Evolutionary conservation across 2,329 filamentous ascomycete species (phyloP).

Genomic region (Pseudogymnoascus sp.): DNA sequence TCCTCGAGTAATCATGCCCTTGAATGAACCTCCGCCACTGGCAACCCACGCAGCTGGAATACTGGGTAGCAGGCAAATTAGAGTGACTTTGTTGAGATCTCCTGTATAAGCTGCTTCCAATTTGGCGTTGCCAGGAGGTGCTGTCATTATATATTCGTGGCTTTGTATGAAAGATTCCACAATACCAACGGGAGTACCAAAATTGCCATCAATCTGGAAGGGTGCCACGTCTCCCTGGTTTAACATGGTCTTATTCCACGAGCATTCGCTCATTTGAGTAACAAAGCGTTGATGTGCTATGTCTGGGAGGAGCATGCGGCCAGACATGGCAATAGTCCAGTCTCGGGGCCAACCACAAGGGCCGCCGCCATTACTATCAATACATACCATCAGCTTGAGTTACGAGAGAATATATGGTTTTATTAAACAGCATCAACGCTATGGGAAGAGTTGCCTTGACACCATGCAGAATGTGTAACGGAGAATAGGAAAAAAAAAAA

Average conservation of each 20-base stretch:
- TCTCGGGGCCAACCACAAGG: background rate
- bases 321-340: background rate
- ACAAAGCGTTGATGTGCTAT: background rate
- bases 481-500: background rate
- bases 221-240: background rate
- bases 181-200: conserved; percentile 40
- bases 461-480: background rate
- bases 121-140: background rate
- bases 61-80: conserved; percentile 20
- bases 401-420: background rate
- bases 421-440: background rate
- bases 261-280: background rate
- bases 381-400: background rate
- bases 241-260: background rate
- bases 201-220: conserved; percentile 47
- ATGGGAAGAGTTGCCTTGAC: background rate
- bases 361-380: background rate
- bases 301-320: background rate
- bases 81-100: background rate
- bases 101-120: background rate
- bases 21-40: conserved; percentile 15
- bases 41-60: conserved; percentile 20
- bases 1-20: conserved; percentile 17
- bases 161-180: conserved; percentile 40
- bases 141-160: conserved; percentile 22